phyloP scores from a whole-genome alignment of 2,329 filamentous ascomycete genomes.

The Fusarium setosum region DNA sequence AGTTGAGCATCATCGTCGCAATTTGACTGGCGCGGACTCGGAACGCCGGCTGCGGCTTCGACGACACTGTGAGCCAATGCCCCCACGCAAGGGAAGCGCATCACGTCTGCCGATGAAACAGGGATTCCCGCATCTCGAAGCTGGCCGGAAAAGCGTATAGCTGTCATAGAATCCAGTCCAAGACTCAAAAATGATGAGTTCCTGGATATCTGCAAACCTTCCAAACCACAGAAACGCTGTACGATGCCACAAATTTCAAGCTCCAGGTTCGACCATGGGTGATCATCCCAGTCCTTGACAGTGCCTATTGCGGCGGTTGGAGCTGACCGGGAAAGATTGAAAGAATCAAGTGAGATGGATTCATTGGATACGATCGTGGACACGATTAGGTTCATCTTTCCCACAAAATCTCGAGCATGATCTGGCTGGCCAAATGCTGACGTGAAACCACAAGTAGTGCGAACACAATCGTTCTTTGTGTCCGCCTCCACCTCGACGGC shows the following conservation, averaged over 20 bases:
- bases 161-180: background rate
- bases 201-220: background rate
- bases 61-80: background rate
- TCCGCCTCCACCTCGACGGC: background rate
- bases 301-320: background rate
- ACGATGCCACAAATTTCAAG: background rate
- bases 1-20: background rate
- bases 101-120: background rate
- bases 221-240: background rate
- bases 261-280: background rate
- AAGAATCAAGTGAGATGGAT: background rate
- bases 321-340: background rate
- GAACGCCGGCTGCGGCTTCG: background rate
- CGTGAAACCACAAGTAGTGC: background rate
- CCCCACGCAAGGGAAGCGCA: background rate
- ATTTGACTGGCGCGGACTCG: background rate
- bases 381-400: background rate
- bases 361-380: background rate
- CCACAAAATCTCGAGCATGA: background rate
- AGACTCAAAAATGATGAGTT: constrained; percentile 2
- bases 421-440: background rate
- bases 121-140: background rate
- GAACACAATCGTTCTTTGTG: background rate
- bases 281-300: background rate
- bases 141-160: background rate